Evolutionary conservation across 148 eudicot genomes (phyloP).

Genomic region (Silene latifolia): DNA sequence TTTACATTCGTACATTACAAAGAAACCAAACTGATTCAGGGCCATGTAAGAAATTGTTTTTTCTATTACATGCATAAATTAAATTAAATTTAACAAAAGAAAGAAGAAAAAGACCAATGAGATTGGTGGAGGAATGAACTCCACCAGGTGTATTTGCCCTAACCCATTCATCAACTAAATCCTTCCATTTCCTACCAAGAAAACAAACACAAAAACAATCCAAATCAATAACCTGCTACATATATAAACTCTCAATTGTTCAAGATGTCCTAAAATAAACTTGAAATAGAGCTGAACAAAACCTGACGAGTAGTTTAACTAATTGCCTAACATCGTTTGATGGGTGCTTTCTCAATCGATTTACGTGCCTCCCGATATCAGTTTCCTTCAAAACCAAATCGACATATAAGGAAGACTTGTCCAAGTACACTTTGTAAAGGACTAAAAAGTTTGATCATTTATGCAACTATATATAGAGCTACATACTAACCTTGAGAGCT

Average conservation of each 20-base stretch:
- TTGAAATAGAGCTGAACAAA: not conserved
- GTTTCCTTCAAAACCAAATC: constrained; percentile 59
- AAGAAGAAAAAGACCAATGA: constrained; percentile 21
- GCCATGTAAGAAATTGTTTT: constrained; percentile 5
- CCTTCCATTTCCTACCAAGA: constrained; percentile 85
- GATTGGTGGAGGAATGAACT: constrained; percentile 51
- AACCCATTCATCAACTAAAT: constrained; percentile 96
- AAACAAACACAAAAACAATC: not conserved
- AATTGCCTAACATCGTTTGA: constrained; percentile 65
- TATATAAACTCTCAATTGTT: constrained; percentile 13
- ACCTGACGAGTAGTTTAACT: constrained; percentile 93
- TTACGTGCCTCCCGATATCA: constrained; percentile 94
- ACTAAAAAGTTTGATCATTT: not conserved
- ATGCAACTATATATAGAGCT: not conserved
- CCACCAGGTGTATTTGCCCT: constrained; percentile 51
- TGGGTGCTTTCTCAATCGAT: constrained; percentile 72
- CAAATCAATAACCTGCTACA: constrained; percentile 5
- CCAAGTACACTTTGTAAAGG: not conserved
- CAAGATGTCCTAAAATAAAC: not conserved
- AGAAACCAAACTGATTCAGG: constrained; percentile 10
- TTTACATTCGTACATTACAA: constrained; percentile 15
- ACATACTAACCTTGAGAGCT: constrained; percentile 59
- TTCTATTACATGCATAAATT: not conserved
- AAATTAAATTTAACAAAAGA: not conserved
- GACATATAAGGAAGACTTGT: not conserved